Evolutionary conservation across 768 basidiomycete species (phyloP), one percentile per base, ranked within the genome.

Genomic region (Arthromyces matolae): DNA sequence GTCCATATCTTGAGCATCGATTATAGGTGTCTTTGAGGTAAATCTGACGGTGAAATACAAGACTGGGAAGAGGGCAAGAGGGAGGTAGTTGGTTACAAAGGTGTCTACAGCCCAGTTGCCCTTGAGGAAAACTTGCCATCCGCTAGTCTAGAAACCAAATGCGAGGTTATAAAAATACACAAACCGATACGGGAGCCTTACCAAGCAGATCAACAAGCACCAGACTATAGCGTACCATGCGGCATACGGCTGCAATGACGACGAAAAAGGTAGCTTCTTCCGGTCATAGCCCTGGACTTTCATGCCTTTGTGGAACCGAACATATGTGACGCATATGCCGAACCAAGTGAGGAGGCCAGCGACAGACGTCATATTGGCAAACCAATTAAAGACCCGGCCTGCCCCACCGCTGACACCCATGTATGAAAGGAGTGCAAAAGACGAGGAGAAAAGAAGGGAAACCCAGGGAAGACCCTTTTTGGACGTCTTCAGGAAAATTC

Each of bases 41-140:
- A 85, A 51, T 58, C 79, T 80, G 50, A 83, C 78, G 14, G 66
- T 73, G 29, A 74, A 7, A 65, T 88, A 95, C 29, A 95, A 60
- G 41, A 93, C 43, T 16, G 90, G 89, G 80, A 93, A 91, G 25
- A 84, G 44, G n/a, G 60, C 53, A 5, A 82, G 62, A 18, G 86
- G 88, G 35, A 93, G 61, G 64, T 94, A 96, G 63, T 81, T 90
- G 19, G 91, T 92, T 45, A 94, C 74, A 57, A 95, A 94, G n/a
- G 65, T 75, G 24, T 78, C 81, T 4, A 71, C 72, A 22, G 62
- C 60, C 89, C 71, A 73, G 16, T 55, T 51, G 10, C 62, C 70
- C 49, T 68, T 70, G 19, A 76, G 57, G 62, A 67, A 73, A 14
- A 69, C 73, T 13, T 62, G 41, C 70, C 69, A 75, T 38, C 75